Percentiles rank a stretch among this genome's conserved stretches.
phyloP scores from a whole-genome alignment of 805 yeast genomes.

The Kodamaea hsintzibuensis region DNA sequence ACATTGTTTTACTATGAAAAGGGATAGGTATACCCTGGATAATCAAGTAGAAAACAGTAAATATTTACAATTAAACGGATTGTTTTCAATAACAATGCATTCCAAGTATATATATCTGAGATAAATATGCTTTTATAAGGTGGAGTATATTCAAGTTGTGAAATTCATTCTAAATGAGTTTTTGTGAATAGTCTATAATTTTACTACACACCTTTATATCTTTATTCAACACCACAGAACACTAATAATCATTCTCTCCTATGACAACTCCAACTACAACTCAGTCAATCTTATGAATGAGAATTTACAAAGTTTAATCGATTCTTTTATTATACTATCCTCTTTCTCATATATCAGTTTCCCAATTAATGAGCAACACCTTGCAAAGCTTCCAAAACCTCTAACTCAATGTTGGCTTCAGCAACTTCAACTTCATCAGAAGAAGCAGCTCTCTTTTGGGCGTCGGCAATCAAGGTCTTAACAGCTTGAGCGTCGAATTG shows the following conservation, averaged over 20 bases:
- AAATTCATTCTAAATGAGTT: no score
- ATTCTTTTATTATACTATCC: constrained; percentile 2
- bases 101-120: not conserved
- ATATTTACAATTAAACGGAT: not conserved
- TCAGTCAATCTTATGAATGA: not conserved
- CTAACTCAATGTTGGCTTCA: constrained; percentile 93
- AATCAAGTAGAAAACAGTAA: not conserved
- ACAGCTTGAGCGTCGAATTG: constrained; percentile 80
- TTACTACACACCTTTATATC: no score
- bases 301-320: not conserved
- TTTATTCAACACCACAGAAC: no score
- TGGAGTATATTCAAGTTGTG: not conserved
- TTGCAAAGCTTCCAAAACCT: constrained; percentile 92
- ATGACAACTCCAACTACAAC: not conserved
- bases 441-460: constrained; percentile 85
- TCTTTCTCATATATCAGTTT: not conserved
- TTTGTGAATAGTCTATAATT: no score
- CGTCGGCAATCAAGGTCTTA: constrained; percentile 82
- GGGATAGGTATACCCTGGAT: not conserved
- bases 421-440: constrained; percentile 88
- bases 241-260: no score
- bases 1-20: no score
- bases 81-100: not conserved
- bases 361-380: constrained; percentile 64
- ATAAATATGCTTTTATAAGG: not conserved